Evolutionary conservation across 108 stramenopile genomes (phyloP).

Genomic region (Asterionellopsis glacialis): DNA sequence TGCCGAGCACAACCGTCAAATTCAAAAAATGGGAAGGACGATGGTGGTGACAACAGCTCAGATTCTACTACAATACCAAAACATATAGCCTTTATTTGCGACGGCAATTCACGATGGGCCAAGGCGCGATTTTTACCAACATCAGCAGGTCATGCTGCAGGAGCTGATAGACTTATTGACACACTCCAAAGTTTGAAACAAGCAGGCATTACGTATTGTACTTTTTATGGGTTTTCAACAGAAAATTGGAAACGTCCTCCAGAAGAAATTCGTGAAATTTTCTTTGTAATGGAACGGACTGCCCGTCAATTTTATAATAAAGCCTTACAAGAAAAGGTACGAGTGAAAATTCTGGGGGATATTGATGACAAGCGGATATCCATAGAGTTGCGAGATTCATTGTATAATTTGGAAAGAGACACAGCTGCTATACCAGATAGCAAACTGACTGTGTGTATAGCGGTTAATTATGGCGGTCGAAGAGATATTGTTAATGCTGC

Average conservation of each 20-base stretch:
- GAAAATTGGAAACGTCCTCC: constrained; percentile 83
- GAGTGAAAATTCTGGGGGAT: constrained; percentile 63
- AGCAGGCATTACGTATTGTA: constrained; percentile 45
- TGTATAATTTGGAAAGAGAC: constrained; percentile 39
- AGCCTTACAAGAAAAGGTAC: constrained; percentile 37
- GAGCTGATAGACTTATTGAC: constrained; percentile 53
- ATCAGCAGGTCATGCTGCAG: constrained; percentile 46
- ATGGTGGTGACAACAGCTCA: background rate
- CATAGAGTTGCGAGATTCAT: constrained; percentile 22
- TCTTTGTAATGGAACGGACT: constrained; percentile 50
- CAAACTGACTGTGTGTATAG: constrained; percentile 62
- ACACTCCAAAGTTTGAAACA: constrained; percentile 25
- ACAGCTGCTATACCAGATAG: constrained; percentile 9
- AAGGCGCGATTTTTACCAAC: constrained; percentile 25
- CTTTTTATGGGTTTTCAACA: constrained; percentile 89
- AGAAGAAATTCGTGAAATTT: constrained; percentile 60
- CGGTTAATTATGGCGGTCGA: constrained; percentile 87
- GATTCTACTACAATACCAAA: constrained; percentile 11
- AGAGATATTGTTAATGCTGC: constrained; percentile 80
- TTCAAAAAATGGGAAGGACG: background rate
- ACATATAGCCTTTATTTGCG: constrained; percentile 79
- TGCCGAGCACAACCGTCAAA: too few species aligned
- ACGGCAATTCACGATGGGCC: constrained; percentile 83
- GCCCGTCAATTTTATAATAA: constrained; percentile 34
- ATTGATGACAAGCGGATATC: constrained; percentile 71